A percentile compares a stretch with the other conserved stretches of the same genome.
These are phyloP conservation scores for Deakozyma indianensis DNA, from an alignment of 805 yeast genomes.

Conservation along the genomic window DNA sequence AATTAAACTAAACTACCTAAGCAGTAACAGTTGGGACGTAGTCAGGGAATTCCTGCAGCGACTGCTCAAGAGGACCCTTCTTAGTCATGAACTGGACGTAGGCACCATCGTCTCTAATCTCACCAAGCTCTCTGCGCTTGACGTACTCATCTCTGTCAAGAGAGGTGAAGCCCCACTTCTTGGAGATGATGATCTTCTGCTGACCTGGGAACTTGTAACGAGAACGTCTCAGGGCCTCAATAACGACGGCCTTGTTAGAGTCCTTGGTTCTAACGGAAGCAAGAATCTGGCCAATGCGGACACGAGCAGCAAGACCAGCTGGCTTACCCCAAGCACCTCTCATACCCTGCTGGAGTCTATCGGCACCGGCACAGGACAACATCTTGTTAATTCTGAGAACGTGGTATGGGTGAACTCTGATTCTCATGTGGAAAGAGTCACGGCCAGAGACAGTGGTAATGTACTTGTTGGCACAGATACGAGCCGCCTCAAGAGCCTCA, in stretches of 20 bases:
- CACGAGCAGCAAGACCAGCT: constrained; percentile 99
- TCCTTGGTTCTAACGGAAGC: constrained; percentile 98
- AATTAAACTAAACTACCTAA: not conserved
- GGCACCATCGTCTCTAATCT: constrained; percentile 99
- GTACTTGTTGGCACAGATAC: constrained; percentile 99
- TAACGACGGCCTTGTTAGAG: constrained; percentile 89
- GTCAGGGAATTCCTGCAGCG: constrained; percentile 90
- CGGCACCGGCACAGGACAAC: constrained; percentile 99
- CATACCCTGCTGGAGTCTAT: constrained; percentile 99
- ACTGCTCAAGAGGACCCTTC: constrained; percentile 88
- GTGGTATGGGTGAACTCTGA: constrained; percentile 99
- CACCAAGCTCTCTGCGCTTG: constrained; percentile 89
- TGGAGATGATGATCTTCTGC: constrained; percentile 96
- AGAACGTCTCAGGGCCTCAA: constrained; percentile 99
- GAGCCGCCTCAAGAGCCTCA: constrained; percentile 99
- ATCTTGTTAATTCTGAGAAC: constrained; percentile 99
- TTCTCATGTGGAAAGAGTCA: constrained; percentile 99
- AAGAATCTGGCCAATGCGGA: constrained; percentile 94
- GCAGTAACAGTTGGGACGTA: not conserved
- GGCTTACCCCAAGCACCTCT: constrained; percentile 99
- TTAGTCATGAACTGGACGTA: constrained; percentile 95
- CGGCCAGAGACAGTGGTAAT: constrained; percentile 96
- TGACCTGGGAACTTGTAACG: constrained; percentile 99
- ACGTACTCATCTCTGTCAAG: constrained; percentile 96
- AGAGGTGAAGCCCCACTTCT: constrained; percentile 99